A percentile compares a stretch with the other conserved stretches of the same genome.
Conservation (phyloP, 2,329 filamentous ascomycete genomes). For the Fusarium chlamydosporum region DNA sequence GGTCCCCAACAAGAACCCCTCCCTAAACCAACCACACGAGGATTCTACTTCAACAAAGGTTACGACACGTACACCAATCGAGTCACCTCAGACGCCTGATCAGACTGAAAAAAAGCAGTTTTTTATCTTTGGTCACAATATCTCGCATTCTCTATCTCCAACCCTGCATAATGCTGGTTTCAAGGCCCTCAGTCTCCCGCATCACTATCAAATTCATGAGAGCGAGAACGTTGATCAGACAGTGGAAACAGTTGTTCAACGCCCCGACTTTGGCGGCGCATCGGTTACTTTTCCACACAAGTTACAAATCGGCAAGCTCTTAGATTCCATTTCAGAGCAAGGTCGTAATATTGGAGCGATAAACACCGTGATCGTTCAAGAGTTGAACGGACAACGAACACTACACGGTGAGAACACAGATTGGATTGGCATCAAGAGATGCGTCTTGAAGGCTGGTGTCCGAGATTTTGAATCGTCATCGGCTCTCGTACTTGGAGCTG, state of each 20-base stretch:
- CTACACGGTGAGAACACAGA: slow-evolving; percentile 15
- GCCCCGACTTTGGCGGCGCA: slow-evolving; percentile 5
- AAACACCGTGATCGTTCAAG: slow-evolving; percentile 8
- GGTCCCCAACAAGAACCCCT: background rate
- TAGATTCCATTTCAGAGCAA: background rate
- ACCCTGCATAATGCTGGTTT: slow-evolving; percentile 10
- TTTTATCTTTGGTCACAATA: slow-evolving; percentile 24
- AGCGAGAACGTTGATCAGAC: slow-evolving; percentile 19
- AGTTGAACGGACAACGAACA: rapidly evolving
- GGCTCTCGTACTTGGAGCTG: slow-evolving; percentile 1
- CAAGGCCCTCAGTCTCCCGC: background rate
- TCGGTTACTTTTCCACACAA: slow-evolving; percentile 26
- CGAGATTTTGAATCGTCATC: background rate
- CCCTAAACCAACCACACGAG: rapidly evolving
- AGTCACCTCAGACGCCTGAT: rapidly evolving
- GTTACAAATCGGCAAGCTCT: slow-evolving; percentile 7
- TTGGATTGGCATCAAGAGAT: slow-evolving; percentile 20
- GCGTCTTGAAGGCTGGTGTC: background rate
- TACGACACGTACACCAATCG: rapidly evolving
- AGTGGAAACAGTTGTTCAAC: background rate
- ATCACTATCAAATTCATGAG: slow-evolving; percentile 24
- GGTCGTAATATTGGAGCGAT: slow-evolving; percentile 4
- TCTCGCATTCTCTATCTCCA: slow-evolving; percentile 16
- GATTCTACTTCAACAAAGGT: rapidly evolving
- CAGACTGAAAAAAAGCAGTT: background rate